These are phyloP conservation scores for Blastobotrys robertii DNA, from an alignment of 805 yeast species.

Conservation along the genomic window DNA sequence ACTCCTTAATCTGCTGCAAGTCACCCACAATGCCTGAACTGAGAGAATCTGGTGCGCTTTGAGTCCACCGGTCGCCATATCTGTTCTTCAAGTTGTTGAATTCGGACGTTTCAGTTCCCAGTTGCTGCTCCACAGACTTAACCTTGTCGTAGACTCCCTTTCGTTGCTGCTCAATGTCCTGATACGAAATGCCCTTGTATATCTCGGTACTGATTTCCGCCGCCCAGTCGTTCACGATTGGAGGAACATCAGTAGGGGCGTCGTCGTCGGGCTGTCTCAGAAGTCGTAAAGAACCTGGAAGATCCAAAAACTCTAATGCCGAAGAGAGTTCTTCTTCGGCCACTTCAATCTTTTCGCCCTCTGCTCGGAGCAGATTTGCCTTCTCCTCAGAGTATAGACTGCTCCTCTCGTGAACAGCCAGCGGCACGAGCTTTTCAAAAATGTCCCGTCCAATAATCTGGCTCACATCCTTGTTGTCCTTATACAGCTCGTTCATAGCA, in stretches of 20 bases:
- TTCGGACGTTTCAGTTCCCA: slow-evolving; percentile 29
- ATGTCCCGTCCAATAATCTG: slow-evolving; percentile 44
- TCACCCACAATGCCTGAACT: slow-evolving; percentile 21
- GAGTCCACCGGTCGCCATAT: slow-evolving; percentile 32
- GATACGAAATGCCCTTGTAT: not conserved
- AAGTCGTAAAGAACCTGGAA: slow-evolving; percentile 57
- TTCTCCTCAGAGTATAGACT: slow-evolving; percentile 86
- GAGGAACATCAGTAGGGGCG: slow-evolving; percentile 30
- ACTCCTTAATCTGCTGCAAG: slow-evolving; percentile 25
- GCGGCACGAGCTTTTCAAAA: slow-evolving; percentile 73
- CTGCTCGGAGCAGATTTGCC: slow-evolving; percentile 62
- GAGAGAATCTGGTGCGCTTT: slow-evolving; percentile 28
- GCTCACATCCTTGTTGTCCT: slow-evolving; percentile 37
- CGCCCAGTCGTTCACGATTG: slow-evolving; percentile 33
- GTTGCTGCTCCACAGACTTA: slow-evolving; percentile 21
- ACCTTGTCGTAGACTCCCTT: slow-evolving; percentile 18
- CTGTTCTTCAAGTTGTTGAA: slow-evolving; percentile 27
- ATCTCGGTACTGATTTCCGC: slow-evolving; percentile 23
- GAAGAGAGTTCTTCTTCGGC: slow-evolving; percentile 73
- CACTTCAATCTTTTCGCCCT: slow-evolving; percentile 63
- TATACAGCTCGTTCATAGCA: slow-evolving; percentile 33
- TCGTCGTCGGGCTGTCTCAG: slow-evolving; percentile 34
- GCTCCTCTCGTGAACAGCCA: slow-evolving; percentile 76
- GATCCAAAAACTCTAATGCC: slow-evolving; percentile 67
- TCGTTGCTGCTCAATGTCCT: slow-evolving; percentile 19